Evolutionary conservation across 805 yeast species (phyloP).

Genomic region (Lipomyces lipofer): DNA sequence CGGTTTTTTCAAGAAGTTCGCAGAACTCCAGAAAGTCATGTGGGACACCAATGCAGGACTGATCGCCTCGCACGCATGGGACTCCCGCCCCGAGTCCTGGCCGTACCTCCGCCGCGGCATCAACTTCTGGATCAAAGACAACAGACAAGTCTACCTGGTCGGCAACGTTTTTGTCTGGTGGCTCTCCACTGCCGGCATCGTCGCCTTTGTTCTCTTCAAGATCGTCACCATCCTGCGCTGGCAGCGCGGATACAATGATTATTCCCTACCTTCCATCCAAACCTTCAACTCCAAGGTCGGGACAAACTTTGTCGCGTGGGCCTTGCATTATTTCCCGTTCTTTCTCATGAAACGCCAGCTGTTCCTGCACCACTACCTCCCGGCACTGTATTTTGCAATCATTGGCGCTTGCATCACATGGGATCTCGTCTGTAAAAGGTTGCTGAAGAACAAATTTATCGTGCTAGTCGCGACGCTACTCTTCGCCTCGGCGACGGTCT

Average conservation of each 20-base stretch:
- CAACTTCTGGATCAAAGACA: conserved; percentile 52
- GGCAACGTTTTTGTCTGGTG: conserved; percentile 67
- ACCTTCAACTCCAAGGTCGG: conserved; percentile 42
- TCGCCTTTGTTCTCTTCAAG: conserved; percentile 35
- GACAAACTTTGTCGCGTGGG: conserved; percentile 67
- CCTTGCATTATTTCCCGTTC: conserved; percentile 86
- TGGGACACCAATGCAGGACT: conserved; percentile 50
- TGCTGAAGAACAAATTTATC: conserved; percentile 45
- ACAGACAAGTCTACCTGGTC: conserved; percentile 53
- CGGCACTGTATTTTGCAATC: conserved; percentile 85
- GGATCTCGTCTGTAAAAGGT: conserved; percentile 38
- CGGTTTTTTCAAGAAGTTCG: conserved; percentile 52
- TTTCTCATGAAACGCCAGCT: conserved; percentile 90
- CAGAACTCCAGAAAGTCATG: conserved; percentile 60
- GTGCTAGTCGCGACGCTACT: conserved; percentile 50
- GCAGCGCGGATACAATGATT: conserved; percentile 44
- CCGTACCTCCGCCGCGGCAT: conserved; percentile 60
- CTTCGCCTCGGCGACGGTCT: conserved; percentile 52
- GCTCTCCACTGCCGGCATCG: conserved; percentile 43
- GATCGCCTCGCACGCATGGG: conserved; percentile 51
- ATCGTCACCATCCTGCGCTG: conserved; percentile 39
- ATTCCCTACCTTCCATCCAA: conserved; percentile 35
- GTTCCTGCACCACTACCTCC: conserved; percentile 90
- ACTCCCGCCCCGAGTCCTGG: conserved; percentile 65
- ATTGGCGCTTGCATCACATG: conserved; percentile 66